phyloP scores from a whole-genome alignment of 2,329 filamentous ascomycete genomes.

The Paracoccidioides lutzii region DNA sequence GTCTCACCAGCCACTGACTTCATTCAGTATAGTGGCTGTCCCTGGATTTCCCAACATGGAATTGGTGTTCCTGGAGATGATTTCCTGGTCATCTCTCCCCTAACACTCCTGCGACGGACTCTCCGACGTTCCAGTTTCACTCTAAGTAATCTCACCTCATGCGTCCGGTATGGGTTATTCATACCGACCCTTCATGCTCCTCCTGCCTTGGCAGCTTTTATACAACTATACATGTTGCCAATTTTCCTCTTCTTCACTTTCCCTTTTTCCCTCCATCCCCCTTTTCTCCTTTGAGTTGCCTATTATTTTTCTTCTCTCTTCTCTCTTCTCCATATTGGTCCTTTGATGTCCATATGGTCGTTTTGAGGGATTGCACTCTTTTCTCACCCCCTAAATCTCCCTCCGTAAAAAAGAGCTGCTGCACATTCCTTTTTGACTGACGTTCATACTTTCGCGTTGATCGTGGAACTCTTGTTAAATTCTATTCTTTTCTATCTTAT shows the following conservation, averaged over 20 bases:
- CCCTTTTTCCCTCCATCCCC: slow-evolving; percentile 3
- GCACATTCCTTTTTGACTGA: slow-evolving; percentile 2
- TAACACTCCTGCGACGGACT: slow-evolving; percentile 5
- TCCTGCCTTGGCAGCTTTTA: slow-evolving; percentile 8
- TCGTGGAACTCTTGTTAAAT: slow-evolving; percentile 8
- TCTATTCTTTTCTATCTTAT: neutral
- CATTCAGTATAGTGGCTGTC: neutral
- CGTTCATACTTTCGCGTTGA: slow-evolving; percentile 12
- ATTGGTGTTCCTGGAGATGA: neutral
- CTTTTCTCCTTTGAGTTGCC: too few species aligned
- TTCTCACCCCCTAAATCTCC: slow-evolving; percentile 8
- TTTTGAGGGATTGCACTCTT: slow-evolving; percentile 13
- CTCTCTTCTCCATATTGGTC: slow-evolving; percentile 6
- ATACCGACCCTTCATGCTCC: slow-evolving; percentile 5
- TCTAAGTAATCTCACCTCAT: slow-evolving; percentile 14
- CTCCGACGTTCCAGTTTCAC: slow-evolving; percentile 10
- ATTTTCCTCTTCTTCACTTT: slow-evolving; percentile 4
- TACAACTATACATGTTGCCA: neutral
- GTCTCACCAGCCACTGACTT: neutral
- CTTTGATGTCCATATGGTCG: slow-evolving; percentile 6
- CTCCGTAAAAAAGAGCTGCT: neutral
- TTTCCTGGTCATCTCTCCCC: neutral
- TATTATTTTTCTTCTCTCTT: neutral
- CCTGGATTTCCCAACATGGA: neutral
- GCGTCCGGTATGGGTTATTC: slow-evolving; percentile 11